These are phyloP conservation scores for Colletotrichum paranaense DNA, from an alignment of 2,329 filamentous ascomycete species.

Conservation along the genomic window DNA sequence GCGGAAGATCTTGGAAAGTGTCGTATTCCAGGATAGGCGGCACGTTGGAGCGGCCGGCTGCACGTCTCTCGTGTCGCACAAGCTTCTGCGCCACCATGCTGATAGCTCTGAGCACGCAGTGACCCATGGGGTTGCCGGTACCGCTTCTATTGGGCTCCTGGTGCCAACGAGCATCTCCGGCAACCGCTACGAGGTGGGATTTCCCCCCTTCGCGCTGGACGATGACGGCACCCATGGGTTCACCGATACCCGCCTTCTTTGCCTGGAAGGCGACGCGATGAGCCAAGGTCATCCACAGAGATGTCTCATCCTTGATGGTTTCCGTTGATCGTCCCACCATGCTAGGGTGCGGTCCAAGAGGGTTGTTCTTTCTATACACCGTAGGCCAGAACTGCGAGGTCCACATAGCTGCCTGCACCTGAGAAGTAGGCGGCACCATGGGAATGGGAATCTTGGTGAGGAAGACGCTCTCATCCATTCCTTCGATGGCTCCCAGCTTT, in stretches of 20 bases:
- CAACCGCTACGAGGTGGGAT: conserved; percentile 74
- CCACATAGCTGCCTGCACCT: conserved; percentile 80
- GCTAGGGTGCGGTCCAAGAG: conserved; percentile 84
- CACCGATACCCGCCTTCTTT: conserved; percentile 68
- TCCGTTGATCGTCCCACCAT: conserved; percentile 77
- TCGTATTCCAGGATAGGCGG: conserved; percentile 63
- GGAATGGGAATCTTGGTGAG: conserved; percentile 77
- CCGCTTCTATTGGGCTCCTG: conserved; percentile 59
- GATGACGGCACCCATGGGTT: conserved; percentile 79
- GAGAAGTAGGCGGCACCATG: conserved; percentile 78
- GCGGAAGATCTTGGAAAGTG: conserved; percentile 75
- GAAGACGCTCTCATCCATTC: conserved; percentile 62
- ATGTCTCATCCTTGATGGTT: conserved; percentile 73
- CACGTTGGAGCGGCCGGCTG: conserved; percentile 47
- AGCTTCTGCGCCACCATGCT: conserved; percentile 82
- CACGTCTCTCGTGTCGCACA: conserved; percentile 64
- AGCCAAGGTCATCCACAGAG: conserved; percentile 76
- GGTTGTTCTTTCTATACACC: conserved; percentile 88
- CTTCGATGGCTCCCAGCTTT: conserved; percentile 60
- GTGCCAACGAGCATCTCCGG: conserved; percentile 80
- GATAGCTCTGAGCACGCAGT: conserved; percentile 82
- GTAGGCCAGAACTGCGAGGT: conserved; percentile 84
- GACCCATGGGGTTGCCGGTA: conserved; percentile 80
- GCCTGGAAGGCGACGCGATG: conserved; percentile 71
- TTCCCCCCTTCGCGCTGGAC: conserved; percentile 70